phyloP scores from a whole-genome alignment of 108 stramenopile genomes.

The Nannochloropsis gaditana region DNA sequence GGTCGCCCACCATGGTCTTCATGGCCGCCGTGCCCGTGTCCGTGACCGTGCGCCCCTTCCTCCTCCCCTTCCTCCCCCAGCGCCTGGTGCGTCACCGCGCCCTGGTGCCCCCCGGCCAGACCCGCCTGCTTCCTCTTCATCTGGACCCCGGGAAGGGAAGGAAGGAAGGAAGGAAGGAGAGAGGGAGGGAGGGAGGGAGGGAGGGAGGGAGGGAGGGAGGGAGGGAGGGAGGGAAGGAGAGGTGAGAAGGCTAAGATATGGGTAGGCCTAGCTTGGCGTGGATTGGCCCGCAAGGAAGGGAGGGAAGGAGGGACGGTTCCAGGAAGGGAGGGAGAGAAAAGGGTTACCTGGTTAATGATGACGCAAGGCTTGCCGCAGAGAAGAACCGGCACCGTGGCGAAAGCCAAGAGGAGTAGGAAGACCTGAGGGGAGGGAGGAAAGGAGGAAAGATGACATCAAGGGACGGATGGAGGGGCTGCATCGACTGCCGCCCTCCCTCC shows the following conservation, averaged over 20 bases:
- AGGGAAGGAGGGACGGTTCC: constrained; percentile 15
- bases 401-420: constrained; percentile 76
- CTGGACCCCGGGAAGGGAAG: neutral
- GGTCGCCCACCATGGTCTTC: constrained; percentile 55
- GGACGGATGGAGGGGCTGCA: neutral
- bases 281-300: neutral
- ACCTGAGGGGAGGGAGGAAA: constrained; percentile 52
- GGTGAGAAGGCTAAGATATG: neutral
- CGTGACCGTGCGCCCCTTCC: constrained; percentile 22
- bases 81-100: constrained; percentile 36
- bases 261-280: too few species aligned
- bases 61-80: constrained; percentile 59
- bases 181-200: constrained; percentile 3
- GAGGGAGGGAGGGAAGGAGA: neutral
- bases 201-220: neutral
- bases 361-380: constrained; percentile 76
- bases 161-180: neutral
- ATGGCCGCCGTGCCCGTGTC: constrained; percentile 56
- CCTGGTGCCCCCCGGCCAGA: neutral
- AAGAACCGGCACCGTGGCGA: constrained; percentile 80
- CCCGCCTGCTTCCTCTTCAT: neutral
- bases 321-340: neutral
- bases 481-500: neutral
- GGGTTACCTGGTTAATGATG: constrained; percentile 29
- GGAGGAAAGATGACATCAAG: neutral